phyloP scores from a whole-genome alignment of 805 yeast species.

The Ogataea wickerhamii region DNA sequence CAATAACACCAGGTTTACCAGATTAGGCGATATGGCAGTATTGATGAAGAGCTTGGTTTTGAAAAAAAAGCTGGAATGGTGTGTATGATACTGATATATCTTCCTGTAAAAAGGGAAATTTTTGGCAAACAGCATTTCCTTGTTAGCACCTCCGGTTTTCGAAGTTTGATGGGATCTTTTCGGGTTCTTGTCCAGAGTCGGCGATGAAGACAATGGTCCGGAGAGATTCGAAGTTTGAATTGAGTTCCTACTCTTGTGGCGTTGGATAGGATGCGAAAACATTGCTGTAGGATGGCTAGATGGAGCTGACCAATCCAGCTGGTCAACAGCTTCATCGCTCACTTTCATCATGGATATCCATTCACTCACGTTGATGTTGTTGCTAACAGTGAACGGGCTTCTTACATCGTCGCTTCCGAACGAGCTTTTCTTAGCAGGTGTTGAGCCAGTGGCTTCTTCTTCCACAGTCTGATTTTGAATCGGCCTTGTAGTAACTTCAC shows the following conservation, averaged over 20 bases:
- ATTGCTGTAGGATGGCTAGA: constrained; percentile 19
- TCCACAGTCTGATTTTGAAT: too few species aligned
- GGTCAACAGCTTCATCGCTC: constrained; percentile 16
- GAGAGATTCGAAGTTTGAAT: constrained; percentile 23
- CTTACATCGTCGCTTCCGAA: constrained; percentile 4
- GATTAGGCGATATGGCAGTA: constrained; percentile 61
- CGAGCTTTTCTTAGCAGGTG: constrained; percentile 1
- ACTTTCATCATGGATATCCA: constrained; percentile 23
- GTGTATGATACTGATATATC: constrained; percentile 50
- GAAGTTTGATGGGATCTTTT: background rate
- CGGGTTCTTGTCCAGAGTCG: constrained; percentile 15
- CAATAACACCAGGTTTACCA: constrained; percentile 61
- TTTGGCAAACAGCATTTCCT: constrained; percentile 67
- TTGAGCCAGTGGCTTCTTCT: background rate
- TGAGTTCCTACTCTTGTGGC: constrained; percentile 18
- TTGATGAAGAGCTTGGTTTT: constrained; percentile 48
- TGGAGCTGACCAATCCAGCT: constrained; percentile 12
- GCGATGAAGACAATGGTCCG: constrained; percentile 21
- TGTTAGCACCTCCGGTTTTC: constrained; percentile 23
- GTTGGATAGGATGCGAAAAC: constrained; percentile 17
- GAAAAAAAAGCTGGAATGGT: constrained; percentile 44
- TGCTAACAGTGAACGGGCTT: background rate
- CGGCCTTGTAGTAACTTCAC: constrained; percentile 23
- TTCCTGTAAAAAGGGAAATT: constrained; percentile 82
- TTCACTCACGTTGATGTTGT: constrained; percentile 17